phyloP scores from a whole-genome alignment of 768 basidiomycete species.

The Hygrocybe punicea region DNA sequence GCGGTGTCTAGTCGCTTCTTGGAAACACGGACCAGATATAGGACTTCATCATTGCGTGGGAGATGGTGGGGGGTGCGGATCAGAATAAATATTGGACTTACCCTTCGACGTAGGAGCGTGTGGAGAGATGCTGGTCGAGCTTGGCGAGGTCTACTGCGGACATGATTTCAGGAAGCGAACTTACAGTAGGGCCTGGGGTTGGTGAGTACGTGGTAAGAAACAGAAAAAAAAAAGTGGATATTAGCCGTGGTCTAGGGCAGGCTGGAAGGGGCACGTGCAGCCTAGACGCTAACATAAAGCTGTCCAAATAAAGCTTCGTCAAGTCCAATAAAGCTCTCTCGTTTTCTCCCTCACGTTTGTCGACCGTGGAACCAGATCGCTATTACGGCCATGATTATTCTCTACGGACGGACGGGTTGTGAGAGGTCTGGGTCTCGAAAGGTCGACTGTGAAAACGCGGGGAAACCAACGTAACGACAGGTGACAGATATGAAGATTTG shows the following conservation, averaged over 20 bases:
- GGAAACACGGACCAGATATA: conserved; percentile 96
- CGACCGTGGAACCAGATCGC: no score
- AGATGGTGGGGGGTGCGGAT: conserved; percentile 1
- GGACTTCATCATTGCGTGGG: conserved; percentile 56
- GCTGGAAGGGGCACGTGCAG: neutral
- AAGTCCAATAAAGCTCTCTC: no score
- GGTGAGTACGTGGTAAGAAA: conserved; percentile 2
- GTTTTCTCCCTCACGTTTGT: no score
- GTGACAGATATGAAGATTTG: no score
- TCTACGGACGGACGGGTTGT: no score
- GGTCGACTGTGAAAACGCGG: no score
- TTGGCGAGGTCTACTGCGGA: conserved; percentile 62
- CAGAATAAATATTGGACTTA: conserved; percentile 50
- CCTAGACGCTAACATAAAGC: neutral
- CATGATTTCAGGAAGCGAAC: conserved; percentile 41
- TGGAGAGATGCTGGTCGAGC: conserved; percentile 83
- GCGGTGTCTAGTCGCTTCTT: conserved; percentile 93
- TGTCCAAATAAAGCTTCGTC: no score
- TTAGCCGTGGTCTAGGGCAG: conserved; percentile 30
- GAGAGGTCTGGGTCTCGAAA: no score
- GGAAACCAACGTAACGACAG: no score
- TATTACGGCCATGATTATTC: no score
- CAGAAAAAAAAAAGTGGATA: neutral
- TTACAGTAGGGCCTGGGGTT: no score
- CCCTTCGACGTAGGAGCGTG: conserved; percentile 91